phyloP scores from a whole-genome alignment of 2,329 filamentous ascomycete genomes.

The Calcarisporium arbuscula region DNA sequence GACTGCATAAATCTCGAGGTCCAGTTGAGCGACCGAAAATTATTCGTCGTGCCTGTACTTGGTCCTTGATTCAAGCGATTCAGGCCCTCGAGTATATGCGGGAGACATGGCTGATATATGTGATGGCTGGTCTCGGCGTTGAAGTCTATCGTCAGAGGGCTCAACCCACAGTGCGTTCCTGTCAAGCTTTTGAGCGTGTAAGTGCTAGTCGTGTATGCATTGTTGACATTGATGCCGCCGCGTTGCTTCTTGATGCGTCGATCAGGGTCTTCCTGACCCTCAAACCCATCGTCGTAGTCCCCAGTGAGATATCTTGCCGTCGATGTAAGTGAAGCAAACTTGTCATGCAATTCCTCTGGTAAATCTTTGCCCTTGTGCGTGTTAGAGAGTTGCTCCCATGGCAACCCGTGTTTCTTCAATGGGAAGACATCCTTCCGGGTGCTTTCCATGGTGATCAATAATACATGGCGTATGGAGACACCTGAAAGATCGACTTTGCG shows the following conservation, averaged over 20 bases:
- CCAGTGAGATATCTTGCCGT: slow-evolving; percentile 28
- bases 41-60: slow-evolving; percentile 5
- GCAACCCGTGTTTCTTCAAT: slow-evolving; percentile 31
- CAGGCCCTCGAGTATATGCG: slow-evolving; percentile 30
- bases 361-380: slow-evolving; percentile 25
- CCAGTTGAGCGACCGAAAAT: slow-evolving; percentile 21
- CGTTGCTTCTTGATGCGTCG: slow-evolving; percentile 14
- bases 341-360: slow-evolving; percentile 23
- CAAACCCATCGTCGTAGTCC: slow-evolving; percentile 28
- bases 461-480: slow-evolving; percentile 34
- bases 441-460: slow-evolving; percentile 38
- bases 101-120: slow-evolving; percentile 38
- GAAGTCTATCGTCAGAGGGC: slow-evolving; percentile 33
- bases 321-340: slow-evolving; percentile 21
- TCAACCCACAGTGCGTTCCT: slow-evolving; percentile 35
- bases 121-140: slow-evolving; percentile 34
- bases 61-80: slow-evolving; percentile 17
- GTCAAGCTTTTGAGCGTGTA: slow-evolving; percentile 38
- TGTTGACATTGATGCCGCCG: slow-evolving; percentile 34
- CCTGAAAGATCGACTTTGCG: slow-evolving; percentile 17
- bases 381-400: slow-evolving; percentile 26
- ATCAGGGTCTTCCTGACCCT: slow-evolving; percentile 12
- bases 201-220: slow-evolving; percentile 33
- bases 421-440: slow-evolving; percentile 40
- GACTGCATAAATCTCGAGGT: slow-evolving; percentile 25